A percentile compares a stretch with the other conserved stretches of the same genome.
phyloP scores from a whole-genome alignment of 2,329 filamentous ascomycete species.

The Colletotrichum lindemuthianum region DNA sequence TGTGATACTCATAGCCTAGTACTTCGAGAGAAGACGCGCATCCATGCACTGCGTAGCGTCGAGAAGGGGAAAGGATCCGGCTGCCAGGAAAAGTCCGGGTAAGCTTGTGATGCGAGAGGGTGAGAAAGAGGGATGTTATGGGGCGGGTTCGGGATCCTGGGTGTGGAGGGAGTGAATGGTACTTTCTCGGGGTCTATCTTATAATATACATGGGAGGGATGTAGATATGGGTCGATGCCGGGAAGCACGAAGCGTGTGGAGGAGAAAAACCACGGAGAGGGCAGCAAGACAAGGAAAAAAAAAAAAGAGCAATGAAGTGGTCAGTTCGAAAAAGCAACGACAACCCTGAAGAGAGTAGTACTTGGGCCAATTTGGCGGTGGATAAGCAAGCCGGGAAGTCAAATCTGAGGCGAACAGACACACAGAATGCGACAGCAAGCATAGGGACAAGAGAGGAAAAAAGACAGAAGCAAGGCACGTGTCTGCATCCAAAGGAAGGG shows the following conservation, averaged over 20 bases:
- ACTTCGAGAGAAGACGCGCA: constrained; percentile 29
- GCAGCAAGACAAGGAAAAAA: constrained; percentile 1
- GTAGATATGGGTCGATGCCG: constrained; percentile 32
- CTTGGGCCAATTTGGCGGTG: constrained; percentile 18
- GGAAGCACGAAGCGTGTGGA: constrained; percentile 3
- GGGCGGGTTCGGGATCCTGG: constrained; percentile 27
- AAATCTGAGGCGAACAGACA: constrained; percentile 26
- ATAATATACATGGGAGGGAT: constrained; percentile 30
- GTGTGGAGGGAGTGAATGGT: constrained; percentile 32
- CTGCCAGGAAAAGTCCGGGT: constrained; percentile 26
- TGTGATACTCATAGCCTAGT: constrained; percentile 29
- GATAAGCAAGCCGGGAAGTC: constrained; percentile 21
- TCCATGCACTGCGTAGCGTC: constrained; percentile 22
- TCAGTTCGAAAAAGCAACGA: constrained; percentile 28
- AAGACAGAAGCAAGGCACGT: background rate
- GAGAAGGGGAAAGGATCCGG: constrained; percentile 23
- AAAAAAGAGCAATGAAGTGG: constrained; percentile 15
- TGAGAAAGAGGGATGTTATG: constrained; percentile 25
- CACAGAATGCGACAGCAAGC: background rate
- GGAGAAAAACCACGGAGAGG: constrained; percentile 7
- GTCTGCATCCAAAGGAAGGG: background rate
- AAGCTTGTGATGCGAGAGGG: constrained; percentile 28
- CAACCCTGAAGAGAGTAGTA: constrained; percentile 14
- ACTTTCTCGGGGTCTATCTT: constrained; percentile 31
- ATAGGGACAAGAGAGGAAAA: background rate